These are phyloP conservation scores for Pythium utonaiense DNA, from an alignment of 352 stramenopile genomes.

Conservation along the genomic window DNA sequence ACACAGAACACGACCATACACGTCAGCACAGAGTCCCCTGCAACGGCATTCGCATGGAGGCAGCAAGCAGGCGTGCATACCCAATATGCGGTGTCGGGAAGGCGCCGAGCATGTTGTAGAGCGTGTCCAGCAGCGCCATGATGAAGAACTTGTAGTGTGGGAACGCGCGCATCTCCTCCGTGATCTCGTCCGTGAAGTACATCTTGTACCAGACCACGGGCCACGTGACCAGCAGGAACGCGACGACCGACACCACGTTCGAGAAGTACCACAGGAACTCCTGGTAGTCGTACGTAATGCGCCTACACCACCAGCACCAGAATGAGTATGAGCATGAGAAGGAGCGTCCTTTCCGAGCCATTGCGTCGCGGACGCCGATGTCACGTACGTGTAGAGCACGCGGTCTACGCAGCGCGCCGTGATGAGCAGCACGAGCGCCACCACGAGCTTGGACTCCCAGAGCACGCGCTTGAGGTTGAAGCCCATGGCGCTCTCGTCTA, in stretches of 20 bases:
- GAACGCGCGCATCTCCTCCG: slow-evolving; percentile 73
- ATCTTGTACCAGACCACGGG: slow-evolving; percentile 84
- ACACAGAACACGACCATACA: too few relatives aligned
- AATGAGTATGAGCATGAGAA: neutral
- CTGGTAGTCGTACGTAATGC: slow-evolving; percentile 87
- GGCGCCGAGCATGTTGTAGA: slow-evolving; percentile 78
- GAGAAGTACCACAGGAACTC: slow-evolving; percentile 87
- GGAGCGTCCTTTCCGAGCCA: too few relatives aligned
- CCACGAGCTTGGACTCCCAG: slow-evolving; percentile 81
- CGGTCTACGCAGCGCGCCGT: slow-evolving; percentile 77
- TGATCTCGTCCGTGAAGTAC: slow-evolving; percentile 85
- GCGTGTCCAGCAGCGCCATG: slow-evolving; percentile 83
- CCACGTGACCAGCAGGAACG: slow-evolving; percentile 71
- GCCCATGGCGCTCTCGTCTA: slow-evolving; percentile 8
- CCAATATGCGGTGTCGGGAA: slow-evolving; percentile 85
- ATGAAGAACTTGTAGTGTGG: slow-evolving; percentile 86
- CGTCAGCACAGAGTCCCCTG: too few relatives aligned
- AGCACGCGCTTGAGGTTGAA: slow-evolving; percentile 64
- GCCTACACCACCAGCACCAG: slow-evolving; percentile 30
- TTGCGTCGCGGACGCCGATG: too few relatives aligned
- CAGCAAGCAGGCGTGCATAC: slow-evolving; percentile 33
- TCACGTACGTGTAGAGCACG: slow-evolving; percentile 81
- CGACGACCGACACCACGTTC: slow-evolving; percentile 76
- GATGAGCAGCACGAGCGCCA: slow-evolving; percentile 76
- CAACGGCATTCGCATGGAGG: too few relatives aligned